Base-by-base conservation (phyloP, 352 stramenopile genomes). In the Globisporangium mamillatum region DNA sequence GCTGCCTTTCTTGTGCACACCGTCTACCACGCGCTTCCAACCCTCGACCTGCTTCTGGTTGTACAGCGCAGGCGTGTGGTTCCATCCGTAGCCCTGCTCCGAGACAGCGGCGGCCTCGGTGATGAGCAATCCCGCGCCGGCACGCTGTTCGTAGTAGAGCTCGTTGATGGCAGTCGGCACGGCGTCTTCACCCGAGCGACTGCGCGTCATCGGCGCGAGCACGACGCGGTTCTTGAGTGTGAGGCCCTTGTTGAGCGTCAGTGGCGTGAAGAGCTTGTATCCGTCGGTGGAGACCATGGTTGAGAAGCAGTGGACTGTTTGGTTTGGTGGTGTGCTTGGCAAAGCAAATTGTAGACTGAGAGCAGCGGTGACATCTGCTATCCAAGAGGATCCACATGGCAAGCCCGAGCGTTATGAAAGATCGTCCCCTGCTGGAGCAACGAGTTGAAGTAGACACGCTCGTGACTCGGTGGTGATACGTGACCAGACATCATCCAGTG, bases 1-100 rank as follows among this genome's bases (percentile, higher is more conserved):
- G 34, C 74, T 75, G 46, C 68, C 75, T 25, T 79, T 80, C 3
- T 64, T 69, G 63, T 94, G 86, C 18, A 94, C 86, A 2, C 57
- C n/a, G 38, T 63, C 57, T 1, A 63, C 57, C 18, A 63, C 57
- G 9, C 14, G n/a, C 57, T 63, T 63, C 57, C 57, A 63, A 20
- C 57, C 57, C 2, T 29, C 38, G 0, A 34, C 57, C 9, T 63
- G 18, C 64, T 48, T 50, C 29, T 69, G 9, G 32, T 36, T 68
- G 48, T 75, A 78, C 48, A 85, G 71, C 22, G 59, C 71, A 16
- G 75, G 75, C 16, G 71, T 56, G 44, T 54, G 25, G 32, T 67
- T 36, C 52, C 72, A 76, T 14, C 25, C 54, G 12, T 59, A 63
- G 25, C 62, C 57, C 12, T 66, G 60, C 22, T 66, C 36, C 14